These are phyloP conservation scores for Orbilia quercus DNA, from an alignment of 2,329 filamentous ascomycete genomes.

Conservation along the genomic window DNA sequence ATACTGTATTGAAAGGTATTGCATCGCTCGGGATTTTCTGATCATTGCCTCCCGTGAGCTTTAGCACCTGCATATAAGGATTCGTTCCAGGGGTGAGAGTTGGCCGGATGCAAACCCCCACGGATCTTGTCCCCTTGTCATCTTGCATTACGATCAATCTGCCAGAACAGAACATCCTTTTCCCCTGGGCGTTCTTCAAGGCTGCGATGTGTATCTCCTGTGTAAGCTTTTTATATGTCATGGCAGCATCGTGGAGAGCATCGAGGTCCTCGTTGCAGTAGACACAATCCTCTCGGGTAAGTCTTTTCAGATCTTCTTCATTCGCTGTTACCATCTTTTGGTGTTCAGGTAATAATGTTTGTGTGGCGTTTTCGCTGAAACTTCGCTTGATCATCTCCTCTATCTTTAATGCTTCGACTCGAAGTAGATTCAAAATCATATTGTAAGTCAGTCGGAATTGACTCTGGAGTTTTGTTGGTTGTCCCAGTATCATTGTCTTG, in stretches of 20 bases:
- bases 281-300: conserved; percentile 84
- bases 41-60: conserved; percentile 56
- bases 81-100: conserved; percentile 73
- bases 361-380: conserved; percentile 97
- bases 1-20: conserved; percentile 80
- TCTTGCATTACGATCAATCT: conserved; percentile 82
- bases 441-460: conserved; percentile 99
- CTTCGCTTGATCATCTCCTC: conserved; percentile 99
- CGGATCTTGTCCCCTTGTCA: conserved; percentile 57
- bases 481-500: conserved; percentile 92
- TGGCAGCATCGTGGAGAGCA: conserved; percentile 80
- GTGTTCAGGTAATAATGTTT: conserved; percentile 91
- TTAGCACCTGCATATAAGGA: conserved; percentile 57
- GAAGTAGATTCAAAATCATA: conserved; percentile 96
- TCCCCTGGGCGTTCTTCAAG: conserved; percentile 81
- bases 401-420: conserved; percentile 96
- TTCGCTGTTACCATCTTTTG: conserved; percentile 93
- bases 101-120: conserved; percentile 63
- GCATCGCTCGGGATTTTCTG: conserved; percentile 55
- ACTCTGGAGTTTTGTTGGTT: conserved; percentile 92
- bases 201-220: conserved; percentile 81
- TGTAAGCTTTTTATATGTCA: conserved; percentile 83
- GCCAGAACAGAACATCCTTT: conserved; percentile 79
- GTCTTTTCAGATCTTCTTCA: conserved; percentile 88
- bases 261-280: conserved; percentile 85